Base-by-base conservation (phyloP, 192 early-diverging fungal genomes). In the Mortierella alpina region DNA sequence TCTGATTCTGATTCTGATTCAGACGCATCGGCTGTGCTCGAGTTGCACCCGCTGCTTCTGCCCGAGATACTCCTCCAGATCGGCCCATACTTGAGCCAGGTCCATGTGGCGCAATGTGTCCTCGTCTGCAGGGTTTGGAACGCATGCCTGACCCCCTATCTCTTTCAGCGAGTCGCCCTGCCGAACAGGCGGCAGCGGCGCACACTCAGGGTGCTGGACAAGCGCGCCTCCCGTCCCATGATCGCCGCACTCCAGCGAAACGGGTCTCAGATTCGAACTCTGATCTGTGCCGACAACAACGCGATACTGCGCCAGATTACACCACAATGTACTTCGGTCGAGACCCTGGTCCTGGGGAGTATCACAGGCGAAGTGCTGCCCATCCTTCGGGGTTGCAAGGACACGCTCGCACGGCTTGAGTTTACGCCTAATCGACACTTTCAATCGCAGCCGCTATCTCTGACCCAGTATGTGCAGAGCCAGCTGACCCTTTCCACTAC, bases 51-150 rank as follows among this genome's bases (percentile, higher is more conserved):
- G 13, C 47, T 79, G 18, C 40, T 79, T 1, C 50, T 79, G 10
- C 75, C 75, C 1, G 75, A 79, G 53, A 58, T 79, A 22, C 57
- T 79, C 9, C 23, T 57, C 5, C 63, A 56, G 13, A 60, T 79
- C 23, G 75, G 68, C 7, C 63, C 69, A 18, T 51, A 56, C 41
- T 64, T 79, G 41, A 66, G 50, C 31, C 75, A 79, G 20, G 63
- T 51, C 11, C 47, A 64, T 5, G 58, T 60, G 15, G 6, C 44
- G 4, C 40, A 42, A 3, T 66, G 68, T 17, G 59, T 80, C 6
- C 59, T 66, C 13, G 69, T 63, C 53, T 80, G 77, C 46, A 66
- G 23, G 22, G 68, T 55, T 8, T 80, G 77, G 70, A 51, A 80
- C 15, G 39, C 23, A 22, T 66, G 54, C 20, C 58, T 79, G 3